Conservation (phyloP, 2,329 filamentous ascomycete species). For the Nemania diffusa region DNA sequence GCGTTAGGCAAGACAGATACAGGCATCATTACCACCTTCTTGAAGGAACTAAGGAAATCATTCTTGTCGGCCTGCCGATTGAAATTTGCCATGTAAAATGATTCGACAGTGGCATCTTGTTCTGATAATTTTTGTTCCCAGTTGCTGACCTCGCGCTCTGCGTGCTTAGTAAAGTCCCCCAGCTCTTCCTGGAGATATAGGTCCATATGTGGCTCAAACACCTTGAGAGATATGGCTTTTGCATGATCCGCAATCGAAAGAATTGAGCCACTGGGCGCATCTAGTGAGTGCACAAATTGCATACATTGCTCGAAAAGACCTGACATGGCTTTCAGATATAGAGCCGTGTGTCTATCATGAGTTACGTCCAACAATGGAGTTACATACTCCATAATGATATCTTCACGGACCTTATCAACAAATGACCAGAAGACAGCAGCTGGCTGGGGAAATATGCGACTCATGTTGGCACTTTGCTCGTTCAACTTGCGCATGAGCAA, state of each 20-base stretch:
- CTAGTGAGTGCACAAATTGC: conserved; percentile 77
- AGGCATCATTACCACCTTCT: conserved; percentile 99
- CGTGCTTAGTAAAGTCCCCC: conserved; percentile 81
- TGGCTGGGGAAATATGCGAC: conserved; percentile 80
- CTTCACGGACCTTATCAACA: conserved; percentile 83
- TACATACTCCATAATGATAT: conserved; percentile 86
- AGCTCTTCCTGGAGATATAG: conserved; percentile 92
- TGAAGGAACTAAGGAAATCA: conserved; percentile 95
- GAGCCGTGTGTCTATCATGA: conserved; percentile 76
- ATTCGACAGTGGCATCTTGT: conserved; percentile 89
- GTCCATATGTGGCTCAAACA: conserved; percentile 94
- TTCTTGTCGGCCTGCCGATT: conserved; percentile 95
- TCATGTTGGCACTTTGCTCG: conserved; percentile 82
- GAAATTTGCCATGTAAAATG: conserved; percentile 94
- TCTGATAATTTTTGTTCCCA: conserved; percentile 95
- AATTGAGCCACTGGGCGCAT: conserved; percentile 71
- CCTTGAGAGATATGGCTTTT: conserved; percentile 72
- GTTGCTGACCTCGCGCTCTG: conserved; percentile 78
- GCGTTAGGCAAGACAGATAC: conserved; percentile 83
- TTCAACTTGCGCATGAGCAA: conserved; percentile 79
- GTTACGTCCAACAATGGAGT: conserved; percentile 88
- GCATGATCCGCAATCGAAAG: conserved; percentile 72
- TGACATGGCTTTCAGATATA: conserved; percentile 87
- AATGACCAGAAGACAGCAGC: conserved; percentile 79
- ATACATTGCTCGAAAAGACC: conserved; percentile 88